Conservation (phyloP, 768 basidiomycete species). For the Leucocoprinus sp. region DNA sequence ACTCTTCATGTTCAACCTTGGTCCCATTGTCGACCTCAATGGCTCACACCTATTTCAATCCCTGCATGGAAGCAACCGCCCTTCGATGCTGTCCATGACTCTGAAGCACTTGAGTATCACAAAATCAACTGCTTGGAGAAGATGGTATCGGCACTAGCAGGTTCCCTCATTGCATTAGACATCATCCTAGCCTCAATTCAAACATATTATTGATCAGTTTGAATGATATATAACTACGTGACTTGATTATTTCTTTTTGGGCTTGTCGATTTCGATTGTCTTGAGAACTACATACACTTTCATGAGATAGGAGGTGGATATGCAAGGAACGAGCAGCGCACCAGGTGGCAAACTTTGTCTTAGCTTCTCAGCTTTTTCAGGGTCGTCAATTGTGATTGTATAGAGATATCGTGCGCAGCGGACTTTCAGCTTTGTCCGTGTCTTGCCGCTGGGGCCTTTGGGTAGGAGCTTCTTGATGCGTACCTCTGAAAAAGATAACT, state of each 20-base stretch:
- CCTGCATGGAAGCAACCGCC: slow-evolving; percentile 7
- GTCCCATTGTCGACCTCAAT: slow-evolving; percentile 67
- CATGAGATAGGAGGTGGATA: too few species aligned
- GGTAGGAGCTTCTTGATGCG: slow-evolving; percentile 94
- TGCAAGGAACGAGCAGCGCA: too few species aligned
- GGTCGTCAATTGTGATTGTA: slow-evolving; percentile 93
- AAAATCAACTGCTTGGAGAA: slow-evolving; percentile 8
- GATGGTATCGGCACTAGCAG: slow-evolving; percentile 17
- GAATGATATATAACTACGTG: slow-evolving; percentile 1
- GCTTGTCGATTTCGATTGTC: slow-evolving; percentile 64
- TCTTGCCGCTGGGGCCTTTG: slow-evolving; percentile 60
- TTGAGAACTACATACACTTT: slow-evolving; percentile 40
- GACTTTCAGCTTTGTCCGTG: slow-evolving; percentile 96
- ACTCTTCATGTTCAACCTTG: slow-evolving; percentile 73
- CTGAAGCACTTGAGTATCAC: slow-evolving; percentile 23
- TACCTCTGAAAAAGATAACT: slow-evolving; percentile 53
- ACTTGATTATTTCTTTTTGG: slow-evolving; percentile 64
- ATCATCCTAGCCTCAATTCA: slow-evolving; percentile 4
- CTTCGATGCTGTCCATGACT: slow-evolving; percentile 19
- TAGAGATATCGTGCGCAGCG: slow-evolving; percentile 95
- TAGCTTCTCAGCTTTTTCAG: slow-evolving; percentile 98
- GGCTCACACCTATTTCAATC: slow-evolving; percentile 49
- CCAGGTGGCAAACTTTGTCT: slow-evolving; percentile 92
- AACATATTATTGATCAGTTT: background rate
- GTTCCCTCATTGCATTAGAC: slow-evolving; percentile 14